These are phyloP conservation scores for Lophiostoma macrostomum DNA, from an alignment of 495 filamentous ascomycete genomes.

Conservation along the genomic window DNA sequence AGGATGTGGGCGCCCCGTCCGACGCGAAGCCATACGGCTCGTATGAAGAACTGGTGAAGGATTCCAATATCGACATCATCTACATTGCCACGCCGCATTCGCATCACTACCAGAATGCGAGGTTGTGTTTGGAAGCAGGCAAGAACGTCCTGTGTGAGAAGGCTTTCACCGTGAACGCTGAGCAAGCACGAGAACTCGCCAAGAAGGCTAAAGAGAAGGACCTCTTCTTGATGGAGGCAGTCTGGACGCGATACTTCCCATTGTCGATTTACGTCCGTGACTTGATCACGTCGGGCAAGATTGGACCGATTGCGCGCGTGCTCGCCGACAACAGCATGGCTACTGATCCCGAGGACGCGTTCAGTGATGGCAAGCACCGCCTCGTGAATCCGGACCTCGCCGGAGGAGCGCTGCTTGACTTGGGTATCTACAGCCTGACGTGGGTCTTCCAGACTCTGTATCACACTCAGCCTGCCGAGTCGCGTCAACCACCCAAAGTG, in stretches of 20 bases:
- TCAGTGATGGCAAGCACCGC: constrained; percentile 56
- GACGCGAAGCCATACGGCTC: constrained; percentile 75
- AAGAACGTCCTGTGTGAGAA: constrained; percentile 96
- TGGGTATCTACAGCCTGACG: constrained; percentile 86
- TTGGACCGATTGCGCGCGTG: constrained; percentile 77
- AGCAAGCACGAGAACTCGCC: constrained; percentile 70
- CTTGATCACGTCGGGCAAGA: constrained; percentile 62
- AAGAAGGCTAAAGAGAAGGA: constrained; percentile 71
- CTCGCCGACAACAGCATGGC: constrained; percentile 67
- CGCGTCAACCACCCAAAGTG: constrained; percentile 54
- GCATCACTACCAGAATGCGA: constrained; percentile 91
- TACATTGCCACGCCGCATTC: constrained; percentile 95
- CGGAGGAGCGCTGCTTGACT: constrained; percentile 78
- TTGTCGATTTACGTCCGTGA: constrained; percentile 74
- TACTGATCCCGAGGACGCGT: constrained; percentile 43
- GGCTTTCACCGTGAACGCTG: constrained; percentile 85
- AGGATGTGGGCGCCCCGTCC: constrained; percentile 58
- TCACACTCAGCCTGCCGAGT: constrained; percentile 58
- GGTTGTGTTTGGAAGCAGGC: constrained; percentile 75
- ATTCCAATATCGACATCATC: constrained; percentile 79
- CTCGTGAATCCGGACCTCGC: constrained; percentile 89
- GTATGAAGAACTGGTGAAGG: constrained; percentile 75
- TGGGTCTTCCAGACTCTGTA: constrained; percentile 95
- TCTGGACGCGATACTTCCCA: constrained; percentile 94
- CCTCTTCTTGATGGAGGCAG: constrained; percentile 97